phyloP scores from a whole-genome alignment of 1,284 basidiomycete genomes.

The Ustilago nuda region DNA sequence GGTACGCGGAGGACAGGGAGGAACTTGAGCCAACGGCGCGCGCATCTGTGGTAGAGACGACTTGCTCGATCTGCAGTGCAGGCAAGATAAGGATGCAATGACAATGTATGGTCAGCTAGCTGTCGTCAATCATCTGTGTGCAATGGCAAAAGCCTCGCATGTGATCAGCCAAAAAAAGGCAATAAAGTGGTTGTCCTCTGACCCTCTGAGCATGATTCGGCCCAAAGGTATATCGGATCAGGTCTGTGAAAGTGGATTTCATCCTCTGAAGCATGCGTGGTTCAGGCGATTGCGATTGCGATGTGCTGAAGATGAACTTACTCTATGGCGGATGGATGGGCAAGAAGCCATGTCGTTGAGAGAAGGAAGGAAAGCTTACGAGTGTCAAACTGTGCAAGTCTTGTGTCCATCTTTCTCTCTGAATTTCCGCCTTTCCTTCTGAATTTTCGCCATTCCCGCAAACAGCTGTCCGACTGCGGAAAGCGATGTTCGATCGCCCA shows the following conservation, averaged over 20 bases:
- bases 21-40: constrained; percentile 9
- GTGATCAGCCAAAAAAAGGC: constrained; percentile 52
- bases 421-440: not conserved
- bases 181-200: constrained; percentile 56
- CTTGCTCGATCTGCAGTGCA: constrained; percentile 5
- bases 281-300: not conserved
- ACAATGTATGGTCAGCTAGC: constrained; percentile 8
- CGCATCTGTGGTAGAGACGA: constrained; percentile 22
- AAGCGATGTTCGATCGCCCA: constrained; percentile 24
- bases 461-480: constrained; percentile 23
- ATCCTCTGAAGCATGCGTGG: constrained; percentile 32
- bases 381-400: not conserved
- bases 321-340: not conserved
- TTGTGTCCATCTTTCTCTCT: not conserved
- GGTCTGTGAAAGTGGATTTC: constrained; percentile 56
- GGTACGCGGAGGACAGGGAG: constrained; percentile 35
- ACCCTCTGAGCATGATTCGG: constrained; percentile 49
- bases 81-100: not conserved
- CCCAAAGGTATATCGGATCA: constrained; percentile 50
- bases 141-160: constrained; percentile 7
- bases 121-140: not conserved
- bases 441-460: not conserved
- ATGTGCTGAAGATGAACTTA: not conserved
- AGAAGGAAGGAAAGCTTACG: not conserved
- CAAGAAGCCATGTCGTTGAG: constrained; percentile 2